Conservation (phyloP, 2,329 filamentous ascomycete species). For the Sporothrix dimorphospora region DNA sequence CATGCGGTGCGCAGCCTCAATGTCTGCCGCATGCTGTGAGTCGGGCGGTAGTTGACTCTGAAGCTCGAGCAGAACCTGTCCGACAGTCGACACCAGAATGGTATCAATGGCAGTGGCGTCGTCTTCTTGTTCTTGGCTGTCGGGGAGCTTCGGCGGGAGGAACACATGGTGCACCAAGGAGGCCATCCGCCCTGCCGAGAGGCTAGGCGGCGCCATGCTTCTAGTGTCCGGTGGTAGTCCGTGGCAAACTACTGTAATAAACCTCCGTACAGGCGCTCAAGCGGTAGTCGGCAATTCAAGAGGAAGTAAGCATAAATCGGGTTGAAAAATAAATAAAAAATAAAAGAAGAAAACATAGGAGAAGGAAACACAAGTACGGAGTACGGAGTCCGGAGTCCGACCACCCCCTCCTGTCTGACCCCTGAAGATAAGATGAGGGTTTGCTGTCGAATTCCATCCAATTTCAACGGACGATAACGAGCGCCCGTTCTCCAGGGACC, state of each 20-base stretch:
- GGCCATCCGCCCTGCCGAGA: neutral
- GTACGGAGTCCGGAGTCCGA: no score
- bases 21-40: neutral
- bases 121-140: neutral
- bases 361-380: no score
- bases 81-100: neutral
- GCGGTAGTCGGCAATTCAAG: no score
- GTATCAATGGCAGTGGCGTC: neutral
- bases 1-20: neutral
- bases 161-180: conserved; percentile 22
- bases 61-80: neutral
- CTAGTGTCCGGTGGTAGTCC: neutral
- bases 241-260: no score
- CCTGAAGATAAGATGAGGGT: neutral
- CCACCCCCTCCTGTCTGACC: neutral
- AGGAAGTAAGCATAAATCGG: no score
- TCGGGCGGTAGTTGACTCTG: neutral
- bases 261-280: no score
- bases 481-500: neutral
- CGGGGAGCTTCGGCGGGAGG: conserved; percentile 9
- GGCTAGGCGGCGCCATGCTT: neutral
- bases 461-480: neutral
- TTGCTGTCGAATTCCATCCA: neutral
- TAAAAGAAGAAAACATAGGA: no score
- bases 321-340: no score